Evolutionary conservation across 2,329 filamentous ascomycete species (phyloP).

Genomic region (Pezicula rhizophila): DNA sequence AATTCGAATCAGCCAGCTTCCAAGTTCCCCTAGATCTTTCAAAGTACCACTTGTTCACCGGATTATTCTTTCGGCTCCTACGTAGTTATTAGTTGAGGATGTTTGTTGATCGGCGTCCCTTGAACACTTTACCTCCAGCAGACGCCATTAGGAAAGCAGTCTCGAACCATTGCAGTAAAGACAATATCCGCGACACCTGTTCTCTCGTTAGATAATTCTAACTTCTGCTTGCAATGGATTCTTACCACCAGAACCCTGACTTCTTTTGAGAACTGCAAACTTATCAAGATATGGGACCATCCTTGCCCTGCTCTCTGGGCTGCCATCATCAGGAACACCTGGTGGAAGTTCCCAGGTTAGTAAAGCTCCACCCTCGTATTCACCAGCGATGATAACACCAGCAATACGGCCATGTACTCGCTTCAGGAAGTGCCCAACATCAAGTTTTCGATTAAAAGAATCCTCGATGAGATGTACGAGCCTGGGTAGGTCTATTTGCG

Average conservation of each 20-base stretch:
- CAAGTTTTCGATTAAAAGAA: slow-evolving; percentile 79
- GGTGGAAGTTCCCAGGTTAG: slow-evolving; percentile 86
- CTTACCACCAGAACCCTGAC: slow-evolving; percentile 71
- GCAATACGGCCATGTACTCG: slow-evolving; percentile 79
- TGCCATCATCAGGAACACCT: slow-evolving; percentile 46
- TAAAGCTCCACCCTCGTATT: slow-evolving; percentile 93
- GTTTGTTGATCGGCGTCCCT: not conserved
- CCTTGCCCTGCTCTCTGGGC: slow-evolving; percentile 47
- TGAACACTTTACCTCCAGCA: slow-evolving; percentile 58
- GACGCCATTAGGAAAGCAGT: slow-evolving; percentile 81
- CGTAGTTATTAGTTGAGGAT: not conserved
- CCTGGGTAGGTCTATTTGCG: slow-evolving; percentile 74
- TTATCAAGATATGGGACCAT: slow-evolving; percentile 95
- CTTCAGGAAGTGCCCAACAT: slow-evolving; percentile 74
- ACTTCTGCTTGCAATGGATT: too few relatives aligned
- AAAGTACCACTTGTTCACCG: slow-evolving; percentile 99
- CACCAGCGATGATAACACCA: slow-evolving; percentile 87
- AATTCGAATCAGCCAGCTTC: slow-evolving; percentile 76
- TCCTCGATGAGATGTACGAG: slow-evolving; percentile 87
- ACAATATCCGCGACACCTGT: slow-evolving; percentile 81
- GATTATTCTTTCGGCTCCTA: slow-evolving; percentile 74
- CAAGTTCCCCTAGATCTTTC: slow-evolving; percentile 79
- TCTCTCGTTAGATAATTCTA: too few relatives aligned
- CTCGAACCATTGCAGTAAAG: slow-evolving; percentile 89
- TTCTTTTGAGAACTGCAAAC: slow-evolving; percentile 84